Evolutionary conservation across 1,284 basidiomycete genomes (phyloP).

Genomic region (Sanghuangporus baumii): DNA sequence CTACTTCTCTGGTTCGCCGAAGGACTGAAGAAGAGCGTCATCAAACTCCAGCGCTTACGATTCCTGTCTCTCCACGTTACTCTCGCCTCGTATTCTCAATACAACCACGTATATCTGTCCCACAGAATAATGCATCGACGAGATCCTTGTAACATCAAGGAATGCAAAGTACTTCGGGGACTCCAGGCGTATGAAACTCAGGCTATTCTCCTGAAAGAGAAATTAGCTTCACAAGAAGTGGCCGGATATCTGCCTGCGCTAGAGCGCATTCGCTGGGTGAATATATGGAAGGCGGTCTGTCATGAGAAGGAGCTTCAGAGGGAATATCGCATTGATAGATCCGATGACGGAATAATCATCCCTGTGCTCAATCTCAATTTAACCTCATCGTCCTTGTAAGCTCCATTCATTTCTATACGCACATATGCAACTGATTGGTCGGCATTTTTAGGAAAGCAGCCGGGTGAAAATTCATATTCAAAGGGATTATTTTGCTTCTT

Average conservation of each 20-base stretch:
- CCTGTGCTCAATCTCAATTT: neutral
- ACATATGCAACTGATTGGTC: neutral
- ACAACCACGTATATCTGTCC: neutral
- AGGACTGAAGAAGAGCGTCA: neutral
- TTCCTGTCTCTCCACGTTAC: neutral
- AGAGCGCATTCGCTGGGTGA: neutral
- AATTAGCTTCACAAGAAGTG: neutral
- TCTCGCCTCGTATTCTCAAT: neutral
- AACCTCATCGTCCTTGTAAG: neutral
- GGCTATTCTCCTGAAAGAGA: neutral
- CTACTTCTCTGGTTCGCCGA: neutral
- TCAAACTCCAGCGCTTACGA: neutral
- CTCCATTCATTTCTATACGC: neutral
- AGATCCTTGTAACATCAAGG: neutral
- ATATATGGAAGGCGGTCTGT: neutral
- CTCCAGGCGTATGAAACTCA: neutral
- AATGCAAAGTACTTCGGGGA: neutral
- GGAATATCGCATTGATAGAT: neutral
- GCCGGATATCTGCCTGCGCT: neutral
- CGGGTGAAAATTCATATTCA: neutral
- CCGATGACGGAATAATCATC: neutral
- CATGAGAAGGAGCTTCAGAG: slow-evolving; percentile 3
- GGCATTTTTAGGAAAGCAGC: neutral
- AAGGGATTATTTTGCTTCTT: neutral
- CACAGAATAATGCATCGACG: neutral